Base-by-base conservation (phyloP, 1,139 yeast genomes). In the Lodderomyces parapsilosis region DNA sequence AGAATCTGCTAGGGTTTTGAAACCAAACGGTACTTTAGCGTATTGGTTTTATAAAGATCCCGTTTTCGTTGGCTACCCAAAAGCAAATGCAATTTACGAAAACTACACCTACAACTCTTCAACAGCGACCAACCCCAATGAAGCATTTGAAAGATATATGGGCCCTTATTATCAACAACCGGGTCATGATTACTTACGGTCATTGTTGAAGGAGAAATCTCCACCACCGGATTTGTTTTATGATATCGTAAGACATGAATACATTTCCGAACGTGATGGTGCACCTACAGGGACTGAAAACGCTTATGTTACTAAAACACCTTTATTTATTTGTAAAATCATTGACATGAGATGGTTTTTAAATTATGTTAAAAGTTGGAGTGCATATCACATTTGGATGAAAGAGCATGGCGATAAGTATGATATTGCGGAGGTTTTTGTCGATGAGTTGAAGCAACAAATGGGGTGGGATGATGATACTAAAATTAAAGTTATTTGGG, bases 11-110 rank as follows among this genome's bases (percentile, higher is more conserved):
- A 60, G 78, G 10, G 64, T 81, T 9, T 65, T 88, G 47, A 76
- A 73, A 48, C 68, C 75, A 0, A 72, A 71, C 18, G 95, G 91
- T 1, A 81, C 87, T 1, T 62, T 88, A 41, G 86, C 89, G 0
- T 78, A 77, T 52, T 87, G 93, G 87, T 86, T 86, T n/a, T 88
- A 88, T 57, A 78, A 78, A 34, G 93, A 87, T 54, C 88, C 89
- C 0, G 62, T 72, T 1, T 76, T 78, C 47, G 59, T 67, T 17
- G 74, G 65, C 6, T 58, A 52, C 37, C 73, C 78, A 1, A 49
- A 56, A 39, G 79, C 79, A 1, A 68, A 74, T 41, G 65, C 67
- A 38, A 58, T 74, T 19, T 65, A 68, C 39, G 52, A 59, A 27
- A 62, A 66, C 19, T 68, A 67, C 43, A 63, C 76, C 28, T 68